Percentiles rank a stretch among this genome's conserved stretches.
These are phyloP conservation scores for Ligustrum vulgare DNA, from an alignment of 257 asterid species.

Conservation along the genomic window DNA sequence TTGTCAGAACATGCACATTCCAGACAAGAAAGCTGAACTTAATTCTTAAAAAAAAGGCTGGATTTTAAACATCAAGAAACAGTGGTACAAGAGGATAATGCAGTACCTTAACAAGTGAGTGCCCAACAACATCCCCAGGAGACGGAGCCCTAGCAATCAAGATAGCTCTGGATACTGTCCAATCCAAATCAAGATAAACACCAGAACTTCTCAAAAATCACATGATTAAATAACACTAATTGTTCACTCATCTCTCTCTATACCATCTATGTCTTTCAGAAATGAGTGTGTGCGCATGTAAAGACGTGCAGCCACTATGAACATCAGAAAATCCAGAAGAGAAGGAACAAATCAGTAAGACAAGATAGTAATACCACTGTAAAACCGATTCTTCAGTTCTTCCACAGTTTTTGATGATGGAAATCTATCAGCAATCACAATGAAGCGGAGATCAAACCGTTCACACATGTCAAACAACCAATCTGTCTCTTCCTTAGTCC, in stretches of 20 bases:
- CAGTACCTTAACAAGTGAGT: conserved; percentile 75
- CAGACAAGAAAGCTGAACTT: conserved; percentile 14
- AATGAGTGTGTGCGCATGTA: background rate
- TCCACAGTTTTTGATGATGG: conserved; percentile 79
- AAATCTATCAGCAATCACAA: conserved; percentile 86
- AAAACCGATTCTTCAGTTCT: conserved; percentile 88
- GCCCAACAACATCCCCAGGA: conserved; percentile 62
- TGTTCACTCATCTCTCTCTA: background rate
- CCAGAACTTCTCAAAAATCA: conserved; percentile 18
- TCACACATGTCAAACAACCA: conserved; percentile 82
- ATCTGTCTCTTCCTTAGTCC: conserved; percentile 99
- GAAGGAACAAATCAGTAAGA: conserved; percentile 8
- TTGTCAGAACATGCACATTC: conserved; percentile 17
- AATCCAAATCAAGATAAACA: conserved; percentile 15
- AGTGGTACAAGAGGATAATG: conserved; percentile 4
- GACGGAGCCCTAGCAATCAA: conserved; percentile 74
- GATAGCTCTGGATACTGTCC: conserved; percentile 66
- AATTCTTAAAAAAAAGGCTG: conserved; percentile 1
- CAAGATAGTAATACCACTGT: conserved; percentile 55
- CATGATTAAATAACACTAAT: conserved; percentile 16
- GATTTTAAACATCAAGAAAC: conserved; percentile 2
- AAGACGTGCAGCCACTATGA: background rate
- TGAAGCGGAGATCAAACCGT: conserved; percentile 88
- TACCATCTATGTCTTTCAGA: background rate
- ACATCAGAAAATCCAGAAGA: conserved; percentile 10